Percentiles rank a stretch among this genome's conserved stretches.
phyloP scores from a whole-genome alignment of 176 grass and related monocot species.

The Guadua angustifolia region DNA sequence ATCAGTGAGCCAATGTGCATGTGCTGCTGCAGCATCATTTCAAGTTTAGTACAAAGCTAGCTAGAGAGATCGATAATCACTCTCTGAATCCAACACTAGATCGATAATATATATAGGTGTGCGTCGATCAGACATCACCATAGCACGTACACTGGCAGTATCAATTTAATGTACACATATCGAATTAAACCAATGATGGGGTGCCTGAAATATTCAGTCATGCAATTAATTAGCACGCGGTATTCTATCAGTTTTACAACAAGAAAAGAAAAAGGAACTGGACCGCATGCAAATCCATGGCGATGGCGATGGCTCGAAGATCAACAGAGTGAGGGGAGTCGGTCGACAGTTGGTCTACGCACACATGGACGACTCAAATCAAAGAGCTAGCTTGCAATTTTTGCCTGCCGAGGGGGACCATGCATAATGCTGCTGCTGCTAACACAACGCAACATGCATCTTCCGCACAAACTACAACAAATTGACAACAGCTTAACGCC shows the following conservation, averaged over 20 bases:
- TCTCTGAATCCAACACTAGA: too few relatives aligned
- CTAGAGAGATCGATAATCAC: too few relatives aligned
- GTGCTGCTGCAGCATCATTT: too few relatives aligned
- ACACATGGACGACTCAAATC: background rate
- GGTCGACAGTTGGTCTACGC: slow-evolving; percentile 18
- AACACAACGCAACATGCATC: background rate
- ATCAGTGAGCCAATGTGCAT: too few relatives aligned
- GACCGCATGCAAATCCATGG: background rate
- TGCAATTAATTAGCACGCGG: background rate
- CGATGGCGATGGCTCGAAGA: background rate
- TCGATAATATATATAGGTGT: too few relatives aligned
- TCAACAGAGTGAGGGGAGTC: too few relatives aligned
- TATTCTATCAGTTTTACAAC: background rate
- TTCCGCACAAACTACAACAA: background rate
- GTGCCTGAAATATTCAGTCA: too few relatives aligned
- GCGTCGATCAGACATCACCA: too few relatives aligned
- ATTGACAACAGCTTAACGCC: background rate
- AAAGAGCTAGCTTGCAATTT: background rate
- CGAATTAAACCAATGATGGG: too few relatives aligned
- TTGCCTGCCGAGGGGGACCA: background rate
- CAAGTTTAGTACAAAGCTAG: too few relatives aligned
- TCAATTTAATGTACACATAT: too few relatives aligned
- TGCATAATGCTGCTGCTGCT: background rate
- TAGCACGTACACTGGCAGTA: too few relatives aligned
- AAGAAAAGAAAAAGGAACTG: background rate